Evolutionary conservation across 257 asterid genomes (phyloP).

Genomic region (Plantago major): DNA sequence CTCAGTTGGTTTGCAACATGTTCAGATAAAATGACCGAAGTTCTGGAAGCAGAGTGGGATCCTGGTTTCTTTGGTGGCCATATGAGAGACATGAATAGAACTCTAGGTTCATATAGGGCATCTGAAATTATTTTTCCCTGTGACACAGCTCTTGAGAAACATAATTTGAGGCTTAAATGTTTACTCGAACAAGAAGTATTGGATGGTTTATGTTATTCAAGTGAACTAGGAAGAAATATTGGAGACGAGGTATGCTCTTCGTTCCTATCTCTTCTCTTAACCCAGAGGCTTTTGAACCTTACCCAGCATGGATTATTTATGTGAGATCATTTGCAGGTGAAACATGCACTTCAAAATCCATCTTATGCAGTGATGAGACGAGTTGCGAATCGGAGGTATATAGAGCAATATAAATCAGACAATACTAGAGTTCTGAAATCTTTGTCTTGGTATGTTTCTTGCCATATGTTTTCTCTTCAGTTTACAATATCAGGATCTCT

Average conservation of each 20-base stretch:
- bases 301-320: neutral
- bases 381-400: constrained; percentile 46
- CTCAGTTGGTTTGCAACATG: constrained; percentile 13
- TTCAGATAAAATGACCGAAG: constrained; percentile 54
- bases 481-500: neutral
- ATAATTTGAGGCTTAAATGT: neutral
- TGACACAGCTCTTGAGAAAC: neutral
- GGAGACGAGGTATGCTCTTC: neutral
- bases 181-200: neutral
- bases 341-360: neutral
- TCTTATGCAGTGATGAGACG: constrained; percentile 52
- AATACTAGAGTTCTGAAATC: constrained; percentile 60
- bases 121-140: constrained; percentile 1
- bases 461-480: neutral
- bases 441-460: constrained; percentile 53
- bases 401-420: constrained; percentile 53
- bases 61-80: neutral
- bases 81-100: neutral
- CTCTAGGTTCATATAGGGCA: neutral
- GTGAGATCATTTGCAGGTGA: constrained; percentile 2
- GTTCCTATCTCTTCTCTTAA: neutral
- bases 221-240: neutral
- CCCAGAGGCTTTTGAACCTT: neutral
- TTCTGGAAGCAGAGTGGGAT: neutral
- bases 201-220: neutral